Conservation (phyloP, 768 basidiomycete species). For the Kwoniella dejecticola region DNA sequence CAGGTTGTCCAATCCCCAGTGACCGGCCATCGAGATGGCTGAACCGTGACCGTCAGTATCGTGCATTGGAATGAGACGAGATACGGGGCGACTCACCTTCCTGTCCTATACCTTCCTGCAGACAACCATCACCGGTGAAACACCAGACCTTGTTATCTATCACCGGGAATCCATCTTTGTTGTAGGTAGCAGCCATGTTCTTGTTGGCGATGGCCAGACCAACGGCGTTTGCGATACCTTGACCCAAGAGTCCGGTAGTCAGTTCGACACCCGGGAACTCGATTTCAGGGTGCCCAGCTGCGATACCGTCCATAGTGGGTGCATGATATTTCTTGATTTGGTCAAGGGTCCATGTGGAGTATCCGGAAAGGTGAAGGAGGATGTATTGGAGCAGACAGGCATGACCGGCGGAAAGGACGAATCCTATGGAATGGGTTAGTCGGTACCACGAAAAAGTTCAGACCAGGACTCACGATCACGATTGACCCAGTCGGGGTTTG, state of each 20-base stretch:
- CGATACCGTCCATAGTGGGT: slow-evolving; percentile 37
- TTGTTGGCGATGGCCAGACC: slow-evolving; percentile 53
- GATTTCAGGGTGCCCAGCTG: slow-evolving; percentile 53
- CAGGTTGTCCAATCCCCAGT: slow-evolving; percentile 52
- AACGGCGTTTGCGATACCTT: slow-evolving; percentile 55
- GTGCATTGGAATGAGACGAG: no score
- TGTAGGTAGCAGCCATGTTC: slow-evolving; percentile 47
- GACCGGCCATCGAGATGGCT: slow-evolving; percentile 53
- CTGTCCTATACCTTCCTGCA: slow-evolving; percentile 56
- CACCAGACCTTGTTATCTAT: slow-evolving; percentile 51
- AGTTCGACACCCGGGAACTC: slow-evolving; percentile 46
- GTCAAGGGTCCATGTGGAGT: slow-evolving; percentile 54
- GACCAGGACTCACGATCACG: slow-evolving; percentile 44
- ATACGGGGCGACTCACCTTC: no score
- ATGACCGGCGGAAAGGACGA: slow-evolving; percentile 53
- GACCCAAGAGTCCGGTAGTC: slow-evolving; percentile 54
- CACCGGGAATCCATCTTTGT: slow-evolving; percentile 42
- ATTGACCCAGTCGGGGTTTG: slow-evolving; percentile 54
- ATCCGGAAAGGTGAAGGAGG: slow-evolving; percentile 53
- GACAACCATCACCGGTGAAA: slow-evolving; percentile 54
- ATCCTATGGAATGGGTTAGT: slow-evolving; percentile 38
- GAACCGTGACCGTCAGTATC: background rate
- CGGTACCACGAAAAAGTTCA: background rate
- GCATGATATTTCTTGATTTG: slow-evolving; percentile 54
- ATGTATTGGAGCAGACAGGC: slow-evolving; percentile 55